Percentiles rank a stretch among this genome's conserved stretches.
Conservation (phyloP, 331 rosid species). For the Acacia pycnantha region DNA sequence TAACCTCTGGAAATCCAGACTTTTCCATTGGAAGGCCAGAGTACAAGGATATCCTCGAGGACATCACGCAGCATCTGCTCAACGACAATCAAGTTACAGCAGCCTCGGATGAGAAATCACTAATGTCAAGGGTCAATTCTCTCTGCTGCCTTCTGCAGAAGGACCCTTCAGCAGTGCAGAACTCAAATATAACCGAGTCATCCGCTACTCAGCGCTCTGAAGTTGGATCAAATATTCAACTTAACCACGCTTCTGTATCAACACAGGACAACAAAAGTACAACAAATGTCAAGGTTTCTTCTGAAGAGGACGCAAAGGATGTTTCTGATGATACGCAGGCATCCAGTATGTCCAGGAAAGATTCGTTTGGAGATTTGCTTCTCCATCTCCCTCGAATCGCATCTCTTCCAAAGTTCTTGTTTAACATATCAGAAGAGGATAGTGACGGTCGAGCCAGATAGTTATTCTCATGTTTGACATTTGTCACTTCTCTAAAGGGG, state of each 20-base stretch:
- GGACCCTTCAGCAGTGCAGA: slow-evolving; percentile 57
- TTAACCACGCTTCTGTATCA: slow-evolving; percentile 18
- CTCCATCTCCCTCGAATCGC: slow-evolving; percentile 84
- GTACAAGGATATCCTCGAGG: slow-evolving; percentile 63
- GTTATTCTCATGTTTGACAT: slow-evolving; percentile 5
- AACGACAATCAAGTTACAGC: slow-evolving; percentile 73
- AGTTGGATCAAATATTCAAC: slow-evolving; percentile 40
- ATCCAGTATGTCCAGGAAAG: slow-evolving; percentile 80
- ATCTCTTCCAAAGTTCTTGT: slow-evolving; percentile 81
- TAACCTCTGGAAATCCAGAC: slow-evolving; percentile 58
- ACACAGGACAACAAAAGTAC: slow-evolving; percentile 20
- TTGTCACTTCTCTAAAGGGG: slow-evolving; percentile 10
- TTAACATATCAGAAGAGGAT: slow-evolving; percentile 74
- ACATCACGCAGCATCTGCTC: slow-evolving; percentile 73
- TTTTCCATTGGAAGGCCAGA: slow-evolving; percentile 49
- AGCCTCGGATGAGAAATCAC: slow-evolving; percentile 78
- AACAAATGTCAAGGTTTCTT: slow-evolving; percentile 37
- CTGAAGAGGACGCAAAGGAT: slow-evolving; percentile 51
- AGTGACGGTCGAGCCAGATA: slow-evolving; percentile 44
- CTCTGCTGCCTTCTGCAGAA: slow-evolving; percentile 85
- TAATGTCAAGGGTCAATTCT: slow-evolving; percentile 93
- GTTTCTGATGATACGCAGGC: slow-evolving; percentile 49
- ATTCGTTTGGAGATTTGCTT: slow-evolving; percentile 78
- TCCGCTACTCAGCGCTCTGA: slow-evolving; percentile 32
- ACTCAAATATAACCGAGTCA: slow-evolving; percentile 33